These are phyloP conservation scores for Elaphomyces granulatus DNA, from an alignment of 495 filamentous ascomycete genomes.

Conservation along the genomic window DNA sequence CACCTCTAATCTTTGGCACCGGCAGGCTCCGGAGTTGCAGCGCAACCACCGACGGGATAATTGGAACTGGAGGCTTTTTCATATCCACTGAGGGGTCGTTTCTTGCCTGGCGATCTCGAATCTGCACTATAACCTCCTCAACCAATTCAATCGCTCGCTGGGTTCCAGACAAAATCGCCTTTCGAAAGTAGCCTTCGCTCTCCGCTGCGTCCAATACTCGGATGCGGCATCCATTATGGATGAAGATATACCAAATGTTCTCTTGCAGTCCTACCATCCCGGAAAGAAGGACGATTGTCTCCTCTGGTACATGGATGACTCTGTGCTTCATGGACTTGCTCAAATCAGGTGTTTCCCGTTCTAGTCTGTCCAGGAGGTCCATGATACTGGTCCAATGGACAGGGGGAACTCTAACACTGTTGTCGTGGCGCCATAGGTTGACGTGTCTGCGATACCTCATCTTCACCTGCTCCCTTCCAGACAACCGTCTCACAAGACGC, in stretches of 20 bases:
- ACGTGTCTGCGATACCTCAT: constrained; percentile 17
- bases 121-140: constrained; percentile 12
- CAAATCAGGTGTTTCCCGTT: constrained; percentile 7
- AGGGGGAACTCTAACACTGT: background rate
- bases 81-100: constrained; percentile 21
- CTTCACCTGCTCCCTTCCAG: constrained; percentile 16
- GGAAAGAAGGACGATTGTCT: constrained; percentile 22
- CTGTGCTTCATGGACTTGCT: constrained; percentile 10
- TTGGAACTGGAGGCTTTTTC: constrained; percentile 17
- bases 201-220: constrained; percentile 19
- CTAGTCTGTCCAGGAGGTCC: constrained; percentile 13
- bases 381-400: constrained; percentile 16
- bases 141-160: constrained; percentile 20
- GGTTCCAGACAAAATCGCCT: constrained; percentile 24
- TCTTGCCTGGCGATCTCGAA: constrained; percentile 12
- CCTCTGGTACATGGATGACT: constrained; percentile 26
- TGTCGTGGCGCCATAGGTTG: constrained; percentile 1
- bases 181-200: constrained; percentile 22
- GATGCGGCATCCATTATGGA: constrained; percentile 28
- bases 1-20: constrained; percentile 20
- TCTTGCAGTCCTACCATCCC: constrained; percentile 19
- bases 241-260: constrained; percentile 25
- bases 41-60: constrained; percentile 15
- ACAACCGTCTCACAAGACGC: constrained; percentile 5
- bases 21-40: constrained; percentile 9